Conservation (phyloP, 2,329 filamentous ascomycete species). For the Salinomyces thailandicus region DNA sequence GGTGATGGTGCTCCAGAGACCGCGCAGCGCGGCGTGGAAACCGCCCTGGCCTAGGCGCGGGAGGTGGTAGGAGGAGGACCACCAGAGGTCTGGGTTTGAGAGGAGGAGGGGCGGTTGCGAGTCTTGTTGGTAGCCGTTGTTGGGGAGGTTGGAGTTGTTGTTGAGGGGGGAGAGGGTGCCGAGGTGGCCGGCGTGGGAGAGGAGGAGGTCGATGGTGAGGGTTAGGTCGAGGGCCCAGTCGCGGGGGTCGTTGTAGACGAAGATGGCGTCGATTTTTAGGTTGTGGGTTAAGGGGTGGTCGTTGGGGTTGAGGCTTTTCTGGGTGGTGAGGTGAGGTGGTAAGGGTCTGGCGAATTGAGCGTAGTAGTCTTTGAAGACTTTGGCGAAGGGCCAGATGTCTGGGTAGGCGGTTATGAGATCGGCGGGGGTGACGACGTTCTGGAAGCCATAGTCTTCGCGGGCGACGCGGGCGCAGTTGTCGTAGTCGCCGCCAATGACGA, state of each 20-base stretch:
- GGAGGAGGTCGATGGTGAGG: constrained; percentile 70
- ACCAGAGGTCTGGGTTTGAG: constrained; percentile 81
- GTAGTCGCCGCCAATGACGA: constrained; percentile 39
- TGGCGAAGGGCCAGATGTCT: constrained; percentile 73
- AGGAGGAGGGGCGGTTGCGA: constrained; percentile 75
- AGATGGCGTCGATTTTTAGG: constrained; percentile 77
- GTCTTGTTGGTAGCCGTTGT: constrained; percentile 72
- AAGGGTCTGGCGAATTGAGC: constrained; percentile 46
- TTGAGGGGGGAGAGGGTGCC: constrained; percentile 72
- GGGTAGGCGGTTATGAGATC: constrained; percentile 70
- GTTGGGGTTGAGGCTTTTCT: constrained; percentile 34
- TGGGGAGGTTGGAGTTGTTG: constrained; percentile 51
- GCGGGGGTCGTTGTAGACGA: constrained; percentile 90
- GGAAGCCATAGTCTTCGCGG: constrained; percentile 43
- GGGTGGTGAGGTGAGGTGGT: too few relatives aligned
- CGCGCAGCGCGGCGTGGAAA: constrained; percentile 71
- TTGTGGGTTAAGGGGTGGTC: constrained; percentile 33
- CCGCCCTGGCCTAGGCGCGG: constrained; percentile 86
- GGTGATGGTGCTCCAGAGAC: constrained; percentile 67
- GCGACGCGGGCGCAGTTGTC: constrained; percentile 61
- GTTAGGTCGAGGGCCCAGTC: constrained; percentile 92
- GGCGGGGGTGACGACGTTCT: constrained; percentile 68
- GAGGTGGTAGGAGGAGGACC: constrained; percentile 75
- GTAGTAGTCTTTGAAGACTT: constrained; percentile 54
- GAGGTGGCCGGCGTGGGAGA: constrained; percentile 66